A percentile compares a stretch with the other conserved stretches of the same genome.
phyloP scores from a whole-genome alignment of 257 asterid genomes.

The Gentiana straminea region DNA sequence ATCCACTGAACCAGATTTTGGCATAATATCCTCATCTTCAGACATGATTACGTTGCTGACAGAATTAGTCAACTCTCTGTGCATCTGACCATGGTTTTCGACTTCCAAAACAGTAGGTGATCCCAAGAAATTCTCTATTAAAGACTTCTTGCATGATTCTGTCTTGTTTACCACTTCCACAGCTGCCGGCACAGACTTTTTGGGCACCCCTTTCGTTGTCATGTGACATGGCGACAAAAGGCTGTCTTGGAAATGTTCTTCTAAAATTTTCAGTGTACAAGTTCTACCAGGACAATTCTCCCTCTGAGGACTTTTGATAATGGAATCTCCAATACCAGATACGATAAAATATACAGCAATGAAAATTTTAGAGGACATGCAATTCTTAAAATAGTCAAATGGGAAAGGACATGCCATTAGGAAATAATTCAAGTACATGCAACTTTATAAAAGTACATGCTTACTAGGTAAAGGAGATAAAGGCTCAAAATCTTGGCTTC shows the following conservation, averaged over 20 bases:
- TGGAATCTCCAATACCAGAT: slow-evolving; percentile 4
- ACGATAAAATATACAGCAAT: background rate
- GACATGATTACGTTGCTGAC: slow-evolving; percentile 7
- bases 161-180: slow-evolving; percentile 3
- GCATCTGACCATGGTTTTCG: slow-evolving; percentile 7
- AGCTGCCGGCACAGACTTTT: background rate
- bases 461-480: slow-evolving; percentile 10
- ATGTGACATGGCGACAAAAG: background rate
- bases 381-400: background rate
- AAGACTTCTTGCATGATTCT: slow-evolving; percentile 8
- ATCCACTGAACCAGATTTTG: slow-evolving; percentile 1
- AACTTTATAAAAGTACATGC: slow-evolving; percentile 13
- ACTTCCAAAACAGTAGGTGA: slow-evolving; percentile 6
- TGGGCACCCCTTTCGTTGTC: background rate
- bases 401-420: background rate
- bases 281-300: background rate
- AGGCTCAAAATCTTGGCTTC: slow-evolving; percentile 8
- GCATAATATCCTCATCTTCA: slow-evolving; percentile 11
- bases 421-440: background rate
- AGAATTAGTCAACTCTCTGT: slow-evolving; percentile 10
- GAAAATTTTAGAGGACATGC: background rate
- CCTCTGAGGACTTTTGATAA: slow-evolving; percentile 6
- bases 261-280: background rate
- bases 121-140: slow-evolving; percentile 4
- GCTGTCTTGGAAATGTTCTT: background rate